Base-by-base conservation (phyloP, 176 grass and related monocot species). In the Tillandsia fasciculata region DNA sequence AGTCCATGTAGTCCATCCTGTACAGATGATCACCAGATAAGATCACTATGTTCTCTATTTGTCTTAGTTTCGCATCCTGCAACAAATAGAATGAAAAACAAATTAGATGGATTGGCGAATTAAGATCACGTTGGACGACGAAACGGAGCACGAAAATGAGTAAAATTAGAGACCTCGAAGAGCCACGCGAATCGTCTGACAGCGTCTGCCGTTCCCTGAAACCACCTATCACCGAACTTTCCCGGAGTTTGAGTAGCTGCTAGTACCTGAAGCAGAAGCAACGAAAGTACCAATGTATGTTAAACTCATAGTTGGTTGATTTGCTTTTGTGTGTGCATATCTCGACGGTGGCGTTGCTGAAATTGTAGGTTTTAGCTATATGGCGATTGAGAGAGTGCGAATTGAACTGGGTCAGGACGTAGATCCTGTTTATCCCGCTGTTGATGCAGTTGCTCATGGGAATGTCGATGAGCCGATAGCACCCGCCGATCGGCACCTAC, bases 181-280 rank as follows among this genome's bases (percentile, higher is more conserved):
- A 96, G 73, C 91, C 91, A 96, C 28, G 79, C 73, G 79, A 96
- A 96, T 76, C 90, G 91, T 63, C 91, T 84, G 29, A 96, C 91
- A 77, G 91, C 91, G 78, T 96, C 91, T 14, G 91, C 91, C 18
- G 87, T 96, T 75, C 91, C 91, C 70, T 96, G 91, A 82, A 96
- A 96, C 91, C 91, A 96, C 61, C 85, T 79, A 15, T 87, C 87
- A 49, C 91, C 91, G 0, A 65, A 82, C 56, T 96, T 79, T 69
- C 86, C 91, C 64, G 87, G 76, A 29, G 91, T 90, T 70, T 96
- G 91, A 12, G 91, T 90, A 50, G 91, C 91, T 18, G 91, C 91
- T 67, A 96, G 75, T 49, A 96, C 86, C 91, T 96, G 28, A 42
- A 42, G 33, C 33, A 42, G 33, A 42, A 42, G 33, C 33, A 42